phyloP scores from a whole-genome alignment of 352 stramenopile genomes.

The Pilasporangium apinafurcum region DNA sequence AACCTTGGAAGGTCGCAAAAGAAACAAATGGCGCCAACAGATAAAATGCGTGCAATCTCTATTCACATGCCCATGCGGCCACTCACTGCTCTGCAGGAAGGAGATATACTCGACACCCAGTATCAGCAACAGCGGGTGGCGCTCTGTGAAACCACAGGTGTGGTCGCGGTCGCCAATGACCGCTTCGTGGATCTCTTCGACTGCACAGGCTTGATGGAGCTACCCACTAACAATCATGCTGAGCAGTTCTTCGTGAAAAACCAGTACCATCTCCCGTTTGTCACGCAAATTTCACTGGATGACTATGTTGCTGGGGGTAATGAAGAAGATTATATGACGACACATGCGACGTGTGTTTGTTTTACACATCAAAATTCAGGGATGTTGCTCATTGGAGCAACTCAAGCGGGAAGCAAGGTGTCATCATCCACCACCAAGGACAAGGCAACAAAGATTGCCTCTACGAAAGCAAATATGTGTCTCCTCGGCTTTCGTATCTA shows the following conservation, averaged over 20 bases:
- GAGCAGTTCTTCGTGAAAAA: background rate
- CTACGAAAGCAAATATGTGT: constrained; percentile 6
- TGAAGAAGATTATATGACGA: background rate
- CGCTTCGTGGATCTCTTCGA: constrained; percentile 44
- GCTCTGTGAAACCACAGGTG: constrained; percentile 20
- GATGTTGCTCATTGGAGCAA: constrained; percentile 32
- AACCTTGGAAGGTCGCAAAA: no score
- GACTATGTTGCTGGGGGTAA: constrained; percentile 12
- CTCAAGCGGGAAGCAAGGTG: no score
- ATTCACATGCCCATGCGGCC: no score
- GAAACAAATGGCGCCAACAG: no score
- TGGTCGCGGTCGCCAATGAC: constrained; percentile 39
- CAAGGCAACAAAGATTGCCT: background rate
- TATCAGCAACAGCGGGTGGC: constrained; percentile 19
- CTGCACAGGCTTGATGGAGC: background rate
- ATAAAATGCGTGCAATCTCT: no score
- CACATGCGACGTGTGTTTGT: constrained; percentile 23
- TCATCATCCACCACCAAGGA: no score
- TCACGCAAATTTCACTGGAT: constrained; percentile 29
- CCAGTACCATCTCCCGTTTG: constrained; percentile 16
- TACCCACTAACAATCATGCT: constrained; percentile 1
- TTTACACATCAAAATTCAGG: constrained; percentile 33
- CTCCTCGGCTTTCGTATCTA: constrained; percentile 54
- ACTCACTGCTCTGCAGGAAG: no score
- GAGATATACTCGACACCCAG: background rate